Evolutionary conservation across 768 basidiomycete genomes (phyloP), one percentile per base, ranked within the genome.

Genomic region (Daedaleopsis sinensis): DNA sequence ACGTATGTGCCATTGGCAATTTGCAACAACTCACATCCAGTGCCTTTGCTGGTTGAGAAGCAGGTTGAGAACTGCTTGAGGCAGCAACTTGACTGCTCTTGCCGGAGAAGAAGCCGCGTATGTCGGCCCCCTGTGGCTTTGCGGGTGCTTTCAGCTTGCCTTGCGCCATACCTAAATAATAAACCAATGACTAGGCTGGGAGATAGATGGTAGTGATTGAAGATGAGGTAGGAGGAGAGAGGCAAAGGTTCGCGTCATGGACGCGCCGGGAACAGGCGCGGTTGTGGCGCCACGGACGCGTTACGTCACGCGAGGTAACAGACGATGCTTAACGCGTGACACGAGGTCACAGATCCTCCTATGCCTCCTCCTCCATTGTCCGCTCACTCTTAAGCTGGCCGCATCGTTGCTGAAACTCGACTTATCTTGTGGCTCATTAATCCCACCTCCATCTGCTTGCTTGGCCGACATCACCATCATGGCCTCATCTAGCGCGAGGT

Each of bases 71-170:
- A 39, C 64, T 52, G 13, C 60, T 38, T 3, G 63, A 44, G 4
- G 27, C 3, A 0, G 64, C 24, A 16, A 59, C 42, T 49, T 59
- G 60, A 24, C 62, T 64, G 19, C 63, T 60, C 10, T 27, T 49
- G 7, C 55, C 55, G 1, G 63, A 64, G 42, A 72, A 72, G 66
- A 72, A 72, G 8, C 69, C 69, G 36, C 71, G 62, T 32, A 72
- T 72, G 43, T 72, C 71, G 37, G 52, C 61, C 1, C 69, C 67
- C 13, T 62, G 62, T 1, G 68, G n/a, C 48, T 70, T 72, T 0
- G 46, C 47, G 18, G 59, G 54, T 5, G 57, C 16, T 46, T 70
- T 70, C 15, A 62, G 6, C 37, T 65, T 67, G 8, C 21, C 23
- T 12, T 47, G 60, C n/a, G 61, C 61, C 67, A 67, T 67, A 15